phyloP scores from a whole-genome alignment of 2,329 filamentous ascomycete species.

The Paramyrothecium roridum region DNA sequence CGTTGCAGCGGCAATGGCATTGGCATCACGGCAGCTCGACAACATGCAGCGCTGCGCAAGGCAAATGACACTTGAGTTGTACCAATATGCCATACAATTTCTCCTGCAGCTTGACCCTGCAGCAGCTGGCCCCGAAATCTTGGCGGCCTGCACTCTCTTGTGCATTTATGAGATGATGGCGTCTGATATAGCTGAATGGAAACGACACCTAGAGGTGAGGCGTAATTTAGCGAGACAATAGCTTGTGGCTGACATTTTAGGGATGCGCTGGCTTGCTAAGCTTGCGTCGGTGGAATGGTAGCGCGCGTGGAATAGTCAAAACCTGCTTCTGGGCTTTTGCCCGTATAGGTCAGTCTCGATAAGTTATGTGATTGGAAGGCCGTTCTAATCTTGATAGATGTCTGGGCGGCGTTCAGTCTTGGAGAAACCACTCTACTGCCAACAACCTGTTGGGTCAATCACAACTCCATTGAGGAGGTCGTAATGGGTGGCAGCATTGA shows the following conservation, averaged over 20 bases:
- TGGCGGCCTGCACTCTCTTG: constrained; percentile 8
- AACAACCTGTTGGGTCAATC: constrained; percentile 6
- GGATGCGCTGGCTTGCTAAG: constrained; percentile 7
- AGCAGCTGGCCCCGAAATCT: constrained; percentile 1
- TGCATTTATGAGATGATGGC: constrained; percentile 12
- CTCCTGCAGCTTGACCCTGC: constrained; percentile 6
- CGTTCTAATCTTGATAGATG: not conserved
- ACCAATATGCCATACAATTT: constrained; percentile 8
- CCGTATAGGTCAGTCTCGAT: constrained; percentile 2
- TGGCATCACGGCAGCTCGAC: not conserved
- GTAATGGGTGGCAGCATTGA: constrained; percentile 2
- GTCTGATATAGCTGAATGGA: constrained; percentile 8
- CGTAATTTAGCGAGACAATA: not conserved
- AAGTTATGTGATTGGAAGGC: not conserved
- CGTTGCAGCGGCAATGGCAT: not conserved
- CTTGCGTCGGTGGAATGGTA: constrained; percentile 4
- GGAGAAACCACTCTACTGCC: constrained; percentile 8
- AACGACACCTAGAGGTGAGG: constrained; percentile 5
- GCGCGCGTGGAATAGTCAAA: constrained; percentile 5
- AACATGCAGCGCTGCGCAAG: not conserved
- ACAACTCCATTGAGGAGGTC: constrained; percentile 6
- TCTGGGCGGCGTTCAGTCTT: constrained; percentile 9
- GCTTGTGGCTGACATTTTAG: not conserved
- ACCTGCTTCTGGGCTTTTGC: constrained; percentile 11
- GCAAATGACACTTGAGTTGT: constrained; percentile 7